Percentiles rank a stretch among this genome's conserved stretches.
Evolutionary conservation across 2,329 filamentous ascomycete genomes (phyloP).

Genomic region (Herpotrichia juniperi): DNA sequence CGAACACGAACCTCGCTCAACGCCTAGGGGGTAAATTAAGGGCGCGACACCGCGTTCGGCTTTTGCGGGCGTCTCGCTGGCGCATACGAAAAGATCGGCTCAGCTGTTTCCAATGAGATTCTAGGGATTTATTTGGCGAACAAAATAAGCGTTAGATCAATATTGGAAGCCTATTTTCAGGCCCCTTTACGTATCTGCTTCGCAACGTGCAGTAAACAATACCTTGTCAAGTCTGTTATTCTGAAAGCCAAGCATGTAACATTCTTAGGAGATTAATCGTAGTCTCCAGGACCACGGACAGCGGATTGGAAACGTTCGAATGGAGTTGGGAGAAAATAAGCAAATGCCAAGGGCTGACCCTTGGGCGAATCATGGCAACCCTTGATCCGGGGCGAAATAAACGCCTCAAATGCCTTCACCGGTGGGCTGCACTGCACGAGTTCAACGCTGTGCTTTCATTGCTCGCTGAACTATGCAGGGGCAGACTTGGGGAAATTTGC

Average conservation of each 20-base stretch:
- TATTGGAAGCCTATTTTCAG: slow-evolving; percentile 1
- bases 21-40: background rate
- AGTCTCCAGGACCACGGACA: background rate
- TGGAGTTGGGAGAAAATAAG: background rate
- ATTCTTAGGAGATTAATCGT: background rate
- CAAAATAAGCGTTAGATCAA: background rate
- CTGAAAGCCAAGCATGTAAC: background rate
- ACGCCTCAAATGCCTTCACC: background rate
- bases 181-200: background rate
- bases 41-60: background rate
- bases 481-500: background rate
- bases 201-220: background rate
- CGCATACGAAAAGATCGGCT: slow-evolving; percentile 1
- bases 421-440: background rate
- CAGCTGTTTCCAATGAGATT: background rate
- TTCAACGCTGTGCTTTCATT: background rate
- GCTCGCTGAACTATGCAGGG: background rate
- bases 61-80: background rate
- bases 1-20: background rate
- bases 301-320: background rate
- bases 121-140: background rate
- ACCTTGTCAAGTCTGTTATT: no score
- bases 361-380: background rate
- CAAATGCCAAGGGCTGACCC: slow-evolving; percentile 7
- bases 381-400: background rate